phyloP scores from a whole-genome alignment of 371 early-diverging fungal genomes.

The Rhizopus arrhizus region DNA sequence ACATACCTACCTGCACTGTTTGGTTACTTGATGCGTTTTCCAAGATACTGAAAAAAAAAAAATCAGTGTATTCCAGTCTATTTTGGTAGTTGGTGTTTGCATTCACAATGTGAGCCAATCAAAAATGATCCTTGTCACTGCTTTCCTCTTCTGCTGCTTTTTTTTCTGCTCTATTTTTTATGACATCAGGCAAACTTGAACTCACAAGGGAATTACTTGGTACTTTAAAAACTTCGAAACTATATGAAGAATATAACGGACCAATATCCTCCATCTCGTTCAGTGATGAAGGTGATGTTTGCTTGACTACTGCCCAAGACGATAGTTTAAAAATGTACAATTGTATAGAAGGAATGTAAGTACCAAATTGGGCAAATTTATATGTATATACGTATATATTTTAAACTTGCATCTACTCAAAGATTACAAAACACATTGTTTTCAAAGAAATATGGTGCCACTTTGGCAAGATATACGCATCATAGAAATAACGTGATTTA shows the following conservation, averaged over 20 bases:
- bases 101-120: neutral
- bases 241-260: conserved; percentile 67
- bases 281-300: conserved; percentile 69
- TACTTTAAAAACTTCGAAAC: conserved; percentile 57
- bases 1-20: too few relatives aligned
- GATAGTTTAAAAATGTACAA: conserved; percentile 84
- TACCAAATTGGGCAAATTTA: conserved; percentile 2
- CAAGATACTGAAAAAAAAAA: neutral
- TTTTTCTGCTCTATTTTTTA: conserved; percentile 1
- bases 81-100: neutral
- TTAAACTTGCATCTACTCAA: conserved; percentile 46
- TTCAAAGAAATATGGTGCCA: conserved; percentile 85
- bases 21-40: too few relatives aligned
- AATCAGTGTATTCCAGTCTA: too few relatives aligned
- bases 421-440: neutral
- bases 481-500: conserved; percentile 74
- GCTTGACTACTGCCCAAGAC: conserved; percentile 78
- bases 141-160: neutral
- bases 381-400: neutral
- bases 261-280: conserved; percentile 80
- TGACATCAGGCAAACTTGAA: conserved; percentile 18
- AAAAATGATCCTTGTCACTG: neutral
- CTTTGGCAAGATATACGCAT: conserved; percentile 82
- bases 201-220: conserved; percentile 39
- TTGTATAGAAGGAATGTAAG: conserved; percentile 72